Evolutionary conservation across 1,139 yeast genomes (phyloP).

Genomic region (Meyerozyma athensensis): DNA sequence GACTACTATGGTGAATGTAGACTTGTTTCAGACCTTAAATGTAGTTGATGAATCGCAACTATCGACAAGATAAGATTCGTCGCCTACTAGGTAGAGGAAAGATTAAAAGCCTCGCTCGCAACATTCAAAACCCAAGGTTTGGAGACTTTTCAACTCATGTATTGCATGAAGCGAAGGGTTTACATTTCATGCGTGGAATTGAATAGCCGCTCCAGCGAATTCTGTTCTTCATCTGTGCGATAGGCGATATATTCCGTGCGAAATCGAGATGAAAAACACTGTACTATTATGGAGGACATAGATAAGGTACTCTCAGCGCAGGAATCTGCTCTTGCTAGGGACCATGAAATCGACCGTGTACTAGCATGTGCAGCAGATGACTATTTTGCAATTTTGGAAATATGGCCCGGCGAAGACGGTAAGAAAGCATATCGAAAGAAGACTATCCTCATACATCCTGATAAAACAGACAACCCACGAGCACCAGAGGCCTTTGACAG

Average conservation of each 20-base stretch:
- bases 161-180: too few relatives aligned
- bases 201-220: too few relatives aligned
- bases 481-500: conserved; percentile 13
- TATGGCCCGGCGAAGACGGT: conserved; percentile 1
- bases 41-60: too few relatives aligned
- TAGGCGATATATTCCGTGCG: too few relatives aligned
- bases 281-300: conserved; percentile 5
- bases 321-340: conserved; percentile 5
- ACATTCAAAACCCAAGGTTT: too few relatives aligned
- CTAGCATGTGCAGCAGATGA: conserved; percentile 2
- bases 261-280: background rate
- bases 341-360: conserved; percentile 6
- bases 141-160: too few relatives aligned
- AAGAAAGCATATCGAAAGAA: background rate
- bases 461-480: conserved; percentile 9
- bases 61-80: too few relatives aligned
- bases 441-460: conserved; percentile 10
- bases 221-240: too few relatives aligned
- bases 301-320: background rate
- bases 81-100: too few relatives aligned
- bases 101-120: too few relatives aligned
- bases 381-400: conserved; percentile 5
- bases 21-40: too few relatives aligned
- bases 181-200: too few relatives aligned
- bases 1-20: background rate